phyloP scores from a whole-genome alignment of 2,329 filamentous ascomycete genomes.

The Phyllosticta paracitricarpa region DNA sequence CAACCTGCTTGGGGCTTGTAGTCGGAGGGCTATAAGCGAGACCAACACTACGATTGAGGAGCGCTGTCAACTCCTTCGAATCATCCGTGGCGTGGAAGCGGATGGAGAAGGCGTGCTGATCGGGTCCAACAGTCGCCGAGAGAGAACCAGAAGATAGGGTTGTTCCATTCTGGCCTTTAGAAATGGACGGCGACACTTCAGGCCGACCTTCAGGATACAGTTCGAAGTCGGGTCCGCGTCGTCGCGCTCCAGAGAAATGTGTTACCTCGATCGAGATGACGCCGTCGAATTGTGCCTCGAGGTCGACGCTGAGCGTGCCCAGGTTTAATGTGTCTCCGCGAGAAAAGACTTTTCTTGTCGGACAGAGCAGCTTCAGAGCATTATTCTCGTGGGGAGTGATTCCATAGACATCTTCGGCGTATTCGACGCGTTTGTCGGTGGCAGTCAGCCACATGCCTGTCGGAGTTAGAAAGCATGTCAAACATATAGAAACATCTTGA shows the following conservation, averaged over 20 bases:
- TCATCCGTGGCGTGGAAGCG: slow-evolving; percentile 43
- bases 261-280: slow-evolving; percentile 51
- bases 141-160: slow-evolving; percentile 43
- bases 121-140: slow-evolving; percentile 41
- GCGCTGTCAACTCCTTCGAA: slow-evolving; percentile 43
- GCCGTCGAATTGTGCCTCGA: slow-evolving; percentile 48
- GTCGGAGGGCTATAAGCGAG: slow-evolving; percentile 47
- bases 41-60: slow-evolving; percentile 47
- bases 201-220: slow-evolving; percentile 46
- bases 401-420: slow-evolving; percentile 55
- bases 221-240: slow-evolving; percentile 47
- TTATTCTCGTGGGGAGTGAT: slow-evolving; percentile 37
- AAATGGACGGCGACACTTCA: slow-evolving; percentile 23
- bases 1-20: slow-evolving; percentile 43
- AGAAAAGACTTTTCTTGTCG: slow-evolving; percentile 44
- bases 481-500: neutral
- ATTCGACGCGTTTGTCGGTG: slow-evolving; percentile 51
- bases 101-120: slow-evolving; percentile 45
- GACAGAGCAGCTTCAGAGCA: slow-evolving; percentile 46
- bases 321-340: slow-evolving; percentile 49
- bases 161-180: slow-evolving; percentile 35
- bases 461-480: neutral
- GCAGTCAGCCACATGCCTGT: slow-evolving; percentile 55
- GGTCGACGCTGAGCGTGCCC: slow-evolving; percentile 45
- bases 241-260: slow-evolving; percentile 46